phyloP scores from a whole-genome alignment of 768 basidiomycete species.

The Phlebiopsis gigantea region DNA sequence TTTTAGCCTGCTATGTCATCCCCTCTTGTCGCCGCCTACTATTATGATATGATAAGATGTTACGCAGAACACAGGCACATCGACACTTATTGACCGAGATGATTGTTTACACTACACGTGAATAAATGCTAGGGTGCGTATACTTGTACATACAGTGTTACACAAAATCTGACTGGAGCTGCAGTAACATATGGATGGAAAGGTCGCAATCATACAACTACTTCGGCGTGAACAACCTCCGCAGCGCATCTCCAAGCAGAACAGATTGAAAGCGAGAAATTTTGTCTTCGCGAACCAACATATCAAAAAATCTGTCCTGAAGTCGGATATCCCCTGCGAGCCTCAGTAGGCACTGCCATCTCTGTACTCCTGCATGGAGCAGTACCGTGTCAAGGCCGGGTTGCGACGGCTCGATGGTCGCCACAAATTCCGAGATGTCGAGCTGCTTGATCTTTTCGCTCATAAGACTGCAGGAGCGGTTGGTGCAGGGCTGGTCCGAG shows the following conservation, averaged over 20 bases:
- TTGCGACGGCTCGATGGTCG: neutral
- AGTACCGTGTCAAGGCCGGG: neutral
- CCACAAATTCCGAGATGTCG: neutral
- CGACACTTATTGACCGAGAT: too few species aligned
- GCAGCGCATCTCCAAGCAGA: neutral
- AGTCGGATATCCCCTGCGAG: neutral
- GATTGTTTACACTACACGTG: too few species aligned
- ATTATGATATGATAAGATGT: neutral
- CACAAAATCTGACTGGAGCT: too few species aligned
- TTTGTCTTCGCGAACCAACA: neutral
- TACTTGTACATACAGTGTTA: too few species aligned
- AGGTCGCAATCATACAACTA: neutral
- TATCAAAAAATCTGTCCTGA: neutral
- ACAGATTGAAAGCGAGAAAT: neutral
- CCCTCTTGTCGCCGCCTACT: neutral
- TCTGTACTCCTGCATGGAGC: neutral
- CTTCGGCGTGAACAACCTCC: neutral
- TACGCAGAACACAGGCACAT: neutral
- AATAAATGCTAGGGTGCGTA: too few species aligned
- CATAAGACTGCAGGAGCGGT: too few species aligned
- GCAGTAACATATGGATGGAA: too few species aligned
- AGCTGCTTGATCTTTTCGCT: too few species aligned
- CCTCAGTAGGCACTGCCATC: neutral
- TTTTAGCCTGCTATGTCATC: too few species aligned
- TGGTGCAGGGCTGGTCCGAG: too few species aligned